A percentile compares a stretch with the other conserved stretches of the same genome.
These are phyloP conservation scores for Dalechampia spathulata DNA, from an alignment of 441 rosid species.

Conservation along the genomic window DNA sequence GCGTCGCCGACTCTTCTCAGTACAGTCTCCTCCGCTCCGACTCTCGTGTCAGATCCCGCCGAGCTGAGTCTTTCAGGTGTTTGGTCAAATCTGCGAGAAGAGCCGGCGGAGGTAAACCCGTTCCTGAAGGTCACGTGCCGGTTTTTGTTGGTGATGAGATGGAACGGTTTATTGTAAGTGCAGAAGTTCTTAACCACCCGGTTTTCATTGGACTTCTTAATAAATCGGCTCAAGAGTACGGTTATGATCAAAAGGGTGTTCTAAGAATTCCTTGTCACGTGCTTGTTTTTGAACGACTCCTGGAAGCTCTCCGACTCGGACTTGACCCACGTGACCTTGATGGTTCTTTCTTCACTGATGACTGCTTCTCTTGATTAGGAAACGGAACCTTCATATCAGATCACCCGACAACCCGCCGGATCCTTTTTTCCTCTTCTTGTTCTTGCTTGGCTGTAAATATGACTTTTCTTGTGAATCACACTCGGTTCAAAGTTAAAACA, in stretches of 20 bases:
- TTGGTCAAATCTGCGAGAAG: constrained; percentile 16
- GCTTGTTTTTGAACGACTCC: constrained; percentile 48
- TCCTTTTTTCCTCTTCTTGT: constrained; percentile 2
- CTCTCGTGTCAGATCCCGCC: constrained; percentile 14
- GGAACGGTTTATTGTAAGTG: constrained; percentile 80
- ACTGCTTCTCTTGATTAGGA: constrained; percentile 3
- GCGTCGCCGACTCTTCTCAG: constrained; percentile 73
- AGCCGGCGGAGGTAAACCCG: constrained; percentile 16
- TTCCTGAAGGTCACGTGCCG: constrained; percentile 83
- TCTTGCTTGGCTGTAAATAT: constrained; percentile 4
- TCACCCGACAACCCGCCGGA: no score
- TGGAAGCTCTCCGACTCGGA: constrained; percentile 58
- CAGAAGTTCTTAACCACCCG: constrained; percentile 86
- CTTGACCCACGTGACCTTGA: constrained; percentile 37
- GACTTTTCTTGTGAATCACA: not conserved
- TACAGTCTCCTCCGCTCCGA: constrained; percentile 56
- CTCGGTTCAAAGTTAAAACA: no score
- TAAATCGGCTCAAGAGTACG: constrained; percentile 87
- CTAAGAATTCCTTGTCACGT: constrained; percentile 87
- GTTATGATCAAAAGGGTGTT: constrained; percentile 86
- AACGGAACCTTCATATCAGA: not conserved
- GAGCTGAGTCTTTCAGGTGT: constrained; percentile 17
- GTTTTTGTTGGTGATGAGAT: constrained; percentile 87
- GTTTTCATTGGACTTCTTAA: constrained; percentile 61
- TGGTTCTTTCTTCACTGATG: constrained; percentile 28